Percentiles rank a stretch among this genome's conserved stretches.
Conservation (phyloP, 176 grass and related monocot genomes). For the Otatea glauca region DNA sequence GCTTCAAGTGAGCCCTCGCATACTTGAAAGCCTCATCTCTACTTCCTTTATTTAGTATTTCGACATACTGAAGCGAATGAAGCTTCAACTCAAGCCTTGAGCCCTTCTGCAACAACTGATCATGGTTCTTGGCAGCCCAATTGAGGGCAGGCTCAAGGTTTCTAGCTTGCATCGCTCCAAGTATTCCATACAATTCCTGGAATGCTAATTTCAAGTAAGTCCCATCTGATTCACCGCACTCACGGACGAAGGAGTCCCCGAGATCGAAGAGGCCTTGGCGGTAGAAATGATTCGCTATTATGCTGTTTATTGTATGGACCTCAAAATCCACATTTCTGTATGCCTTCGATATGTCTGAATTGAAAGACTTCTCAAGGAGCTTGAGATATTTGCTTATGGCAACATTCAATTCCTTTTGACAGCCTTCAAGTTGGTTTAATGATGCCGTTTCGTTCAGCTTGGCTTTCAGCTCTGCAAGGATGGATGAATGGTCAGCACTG, state of each 20-base stretch:
- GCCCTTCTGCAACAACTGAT: slow-evolving; percentile 58
- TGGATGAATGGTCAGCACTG: slow-evolving; percentile 52
- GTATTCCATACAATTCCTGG: slow-evolving; percentile 80
- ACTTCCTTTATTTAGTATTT: slow-evolving; percentile 70
- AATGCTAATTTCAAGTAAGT: slow-evolving; percentile 67
- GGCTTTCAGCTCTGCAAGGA: slow-evolving; percentile 65
- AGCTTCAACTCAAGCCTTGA: slow-evolving; percentile 88
- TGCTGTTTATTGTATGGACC: slow-evolving; percentile 62
- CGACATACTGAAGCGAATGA: slow-evolving; percentile 80
- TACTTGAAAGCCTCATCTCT: slow-evolving; percentile 61
- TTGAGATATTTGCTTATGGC: slow-evolving; percentile 75
- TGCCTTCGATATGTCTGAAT: slow-evolving; percentile 81
- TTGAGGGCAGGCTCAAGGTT: slow-evolving; percentile 75
- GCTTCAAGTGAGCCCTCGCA: slow-evolving; percentile 60
- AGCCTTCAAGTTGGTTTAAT: slow-evolving; percentile 64
- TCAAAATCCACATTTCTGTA: slow-evolving; percentile 85
- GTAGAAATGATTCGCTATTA: slow-evolving; percentile 82
- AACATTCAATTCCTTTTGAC: slow-evolving; percentile 78
- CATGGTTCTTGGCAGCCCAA: slow-evolving; percentile 75
- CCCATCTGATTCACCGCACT: slow-evolving; percentile 56
- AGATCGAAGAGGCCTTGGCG: slow-evolving; percentile 82
- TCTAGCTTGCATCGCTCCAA: slow-evolving; percentile 73
- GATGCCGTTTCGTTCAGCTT: slow-evolving; percentile 61
- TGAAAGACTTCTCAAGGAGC: slow-evolving; percentile 76
- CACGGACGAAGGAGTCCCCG: slow-evolving; percentile 63